Conservation (phyloP, 2,329 filamentous ascomycete species). For the Neopestalotiopsis sp. region DNA sequence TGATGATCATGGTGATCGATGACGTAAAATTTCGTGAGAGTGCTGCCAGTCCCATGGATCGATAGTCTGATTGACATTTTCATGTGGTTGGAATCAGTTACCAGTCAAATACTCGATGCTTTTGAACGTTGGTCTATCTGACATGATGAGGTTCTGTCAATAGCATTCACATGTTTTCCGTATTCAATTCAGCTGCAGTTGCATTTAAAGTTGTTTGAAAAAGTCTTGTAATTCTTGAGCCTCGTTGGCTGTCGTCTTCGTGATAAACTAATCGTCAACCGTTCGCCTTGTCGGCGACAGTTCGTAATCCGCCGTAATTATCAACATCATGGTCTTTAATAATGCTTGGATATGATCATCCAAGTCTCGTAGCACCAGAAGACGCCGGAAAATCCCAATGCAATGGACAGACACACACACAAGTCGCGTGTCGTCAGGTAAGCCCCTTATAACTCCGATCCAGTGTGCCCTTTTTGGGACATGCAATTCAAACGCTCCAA, state of each 20-base stretch:
- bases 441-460: constrained; percentile 9
- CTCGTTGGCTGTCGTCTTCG: constrained; percentile 9
- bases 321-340: not conserved
- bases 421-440: not conserved
- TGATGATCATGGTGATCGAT: too few species aligned
- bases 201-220: not conserved
- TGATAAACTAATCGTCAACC: not conserved
- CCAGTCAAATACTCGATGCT: too few species aligned
- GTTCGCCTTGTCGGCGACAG: not conserved
- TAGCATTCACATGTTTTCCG: not conserved
- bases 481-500: not conserved
- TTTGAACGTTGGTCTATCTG: too few species aligned
- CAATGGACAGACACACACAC: not conserved
- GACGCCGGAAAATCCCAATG: constrained; percentile 1
- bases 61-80: too few species aligned
- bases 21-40: too few species aligned
- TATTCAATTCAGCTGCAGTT: not conserved
- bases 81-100: too few species aligned
- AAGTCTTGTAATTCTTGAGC: not conserved
- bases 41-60: too few species aligned
- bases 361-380: not conserved
- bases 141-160: not conserved
- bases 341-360: not conserved
- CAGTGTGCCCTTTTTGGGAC: not conserved
- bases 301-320: not conserved